Evolutionary conservation across 345 rosid genomes (phyloP).

Genomic region (Nasturtium officinale): DNA sequence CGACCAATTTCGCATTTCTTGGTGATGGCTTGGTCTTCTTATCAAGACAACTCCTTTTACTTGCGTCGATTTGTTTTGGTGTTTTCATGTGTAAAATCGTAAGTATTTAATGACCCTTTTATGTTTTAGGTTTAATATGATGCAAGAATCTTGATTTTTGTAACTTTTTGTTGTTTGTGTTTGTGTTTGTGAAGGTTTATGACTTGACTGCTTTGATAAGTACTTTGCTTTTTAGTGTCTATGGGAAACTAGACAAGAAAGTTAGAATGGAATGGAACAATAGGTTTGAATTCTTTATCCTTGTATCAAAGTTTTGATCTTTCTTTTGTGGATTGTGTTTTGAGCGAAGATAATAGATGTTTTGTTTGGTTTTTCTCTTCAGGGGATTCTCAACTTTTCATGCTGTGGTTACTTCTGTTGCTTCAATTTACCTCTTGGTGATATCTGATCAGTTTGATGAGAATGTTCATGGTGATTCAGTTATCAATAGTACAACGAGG

Average conservation of each 20-base stretch:
- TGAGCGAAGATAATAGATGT: neutral
- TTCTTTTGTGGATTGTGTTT: neutral
- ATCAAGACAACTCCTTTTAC: slow-evolving; percentile 41
- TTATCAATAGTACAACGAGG: slow-evolving; percentile 57
- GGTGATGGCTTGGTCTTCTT: slow-evolving; percentile 17
- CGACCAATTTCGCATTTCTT: slow-evolving; percentile 29
- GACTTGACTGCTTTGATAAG: slow-evolving; percentile 60
- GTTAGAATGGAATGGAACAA: slow-evolving; percentile 85
- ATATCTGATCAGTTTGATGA: slow-evolving; percentile 64
- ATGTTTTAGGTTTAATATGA: neutral
- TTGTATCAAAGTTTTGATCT: neutral
- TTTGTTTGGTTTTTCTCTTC: slow-evolving; percentile 25
- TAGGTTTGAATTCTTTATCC: slow-evolving; percentile 48
- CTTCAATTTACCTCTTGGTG: slow-evolving; percentile 64
- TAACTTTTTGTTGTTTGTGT: neutral
- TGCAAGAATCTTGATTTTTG: neutral
- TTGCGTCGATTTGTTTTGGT: slow-evolving; percentile 48
- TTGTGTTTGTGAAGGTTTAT: slow-evolving; percentile 57
- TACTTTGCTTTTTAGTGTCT: slow-evolving; percentile 53
- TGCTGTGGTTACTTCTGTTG: slow-evolving; percentile 63
- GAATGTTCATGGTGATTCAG: slow-evolving; percentile 52
- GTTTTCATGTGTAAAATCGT: slow-evolving; percentile 57
- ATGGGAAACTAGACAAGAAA: slow-evolving; percentile 53
- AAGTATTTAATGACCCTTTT: slow-evolving; percentile 26
- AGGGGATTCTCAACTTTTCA: slow-evolving; percentile 93